Evolutionary conservation across 1,284 basidiomycete genomes (phyloP).

Genomic region (Ceratobasidium sp.): DNA sequence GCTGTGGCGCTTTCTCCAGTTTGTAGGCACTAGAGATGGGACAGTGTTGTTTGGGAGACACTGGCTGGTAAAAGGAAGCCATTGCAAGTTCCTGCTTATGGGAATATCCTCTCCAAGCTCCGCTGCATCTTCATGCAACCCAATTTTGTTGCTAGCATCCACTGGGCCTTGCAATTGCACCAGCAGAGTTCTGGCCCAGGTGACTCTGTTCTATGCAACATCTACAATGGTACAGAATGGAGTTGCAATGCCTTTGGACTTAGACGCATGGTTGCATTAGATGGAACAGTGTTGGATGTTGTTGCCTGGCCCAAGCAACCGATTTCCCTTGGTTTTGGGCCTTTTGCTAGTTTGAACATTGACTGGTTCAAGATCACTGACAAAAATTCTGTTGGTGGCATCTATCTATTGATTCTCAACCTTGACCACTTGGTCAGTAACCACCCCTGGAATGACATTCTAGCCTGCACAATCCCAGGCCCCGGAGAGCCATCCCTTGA

Average conservation of each 20-base stretch:
- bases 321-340: constrained; percentile 13
- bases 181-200: not conserved
- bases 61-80: no score
- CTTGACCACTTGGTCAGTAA: not conserved
- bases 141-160: not conserved
- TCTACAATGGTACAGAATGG: constrained; percentile 12
- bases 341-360: constrained; percentile 1
- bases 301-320: not conserved
- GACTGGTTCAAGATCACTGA: constrained; percentile 11
- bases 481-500: constrained; percentile 6
- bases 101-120: not conserved
- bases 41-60: no score
- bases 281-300: not conserved
- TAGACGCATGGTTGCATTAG: not conserved
- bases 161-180: not conserved
- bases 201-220: not conserved
- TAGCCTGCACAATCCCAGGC: constrained; percentile 8
- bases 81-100: not conserved
- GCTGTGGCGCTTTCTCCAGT: no score
- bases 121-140: not conserved
- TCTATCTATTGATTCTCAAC: not conserved
- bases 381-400: constrained; percentile 3
- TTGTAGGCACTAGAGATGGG: no score
- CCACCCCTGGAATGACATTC: constrained; percentile 4
- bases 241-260: not conserved